Base-by-base conservation (phyloP, 768 basidiomycete genomes). In the Mycena indigotica region DNA sequence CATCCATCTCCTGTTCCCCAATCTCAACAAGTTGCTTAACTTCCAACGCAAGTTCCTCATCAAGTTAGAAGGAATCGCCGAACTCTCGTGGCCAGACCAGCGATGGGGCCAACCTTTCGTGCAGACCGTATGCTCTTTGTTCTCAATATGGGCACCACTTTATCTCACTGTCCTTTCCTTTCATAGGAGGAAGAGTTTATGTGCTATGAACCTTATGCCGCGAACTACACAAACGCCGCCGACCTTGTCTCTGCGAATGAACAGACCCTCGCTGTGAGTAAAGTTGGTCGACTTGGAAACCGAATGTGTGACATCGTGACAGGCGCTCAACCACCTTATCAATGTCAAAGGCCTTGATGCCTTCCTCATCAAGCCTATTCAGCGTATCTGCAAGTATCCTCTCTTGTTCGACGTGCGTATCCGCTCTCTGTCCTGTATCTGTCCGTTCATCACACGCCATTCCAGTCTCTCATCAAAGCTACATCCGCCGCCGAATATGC, bases 361-460 rank as follows among this genome's bases (percentile, higher is more conserved):
- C 8, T 96, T 98, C 76, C 85, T 98, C 58, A 98, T 98, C 81
- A 98, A 98, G 77, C 97, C 97, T 5, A 90, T 99, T 49, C 97
- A 99, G 72, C 87, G 97, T 60, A 89, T 98, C 65, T 97, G 96
- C 84, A 98, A 98, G 80, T 98, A 98, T 72, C 95, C 95, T 24
- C 80, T 99, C 15, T 83, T 98, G 23, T 85, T 99, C 66, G 91
- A 92, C 71, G 94, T 94, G 68, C 69, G 88, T 77, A 28, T 50
- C 53, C 49, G 51, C 60, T 58, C 35, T 56, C 39, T 67, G 55
- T 52, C 50, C 53, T 56, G 3, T 35, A 28, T 45, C 2, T 62
- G 51, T 64, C 49, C 50, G 38, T n/a, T 44, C 53, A 55, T 44
- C 15, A 44, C 23, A 59, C 26, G n/a, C 54, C 48, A 40, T 50